These are phyloP conservation scores for Tetracladium setigerum DNA, from an alignment of 495 filamentous ascomycete species.

Conservation along the genomic window DNA sequence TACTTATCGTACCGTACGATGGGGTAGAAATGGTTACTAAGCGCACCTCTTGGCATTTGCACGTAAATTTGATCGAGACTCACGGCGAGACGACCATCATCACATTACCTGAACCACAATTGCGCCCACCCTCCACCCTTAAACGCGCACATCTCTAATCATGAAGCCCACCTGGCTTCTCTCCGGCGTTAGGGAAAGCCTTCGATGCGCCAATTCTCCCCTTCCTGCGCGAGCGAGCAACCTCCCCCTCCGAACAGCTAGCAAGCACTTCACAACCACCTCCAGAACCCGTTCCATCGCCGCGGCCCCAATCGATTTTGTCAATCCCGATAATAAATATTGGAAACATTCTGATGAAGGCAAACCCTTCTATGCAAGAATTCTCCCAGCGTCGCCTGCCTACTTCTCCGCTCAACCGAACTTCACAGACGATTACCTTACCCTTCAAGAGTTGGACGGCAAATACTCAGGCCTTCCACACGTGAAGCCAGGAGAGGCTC, in stretches of 20 bases:
- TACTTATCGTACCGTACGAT: too few relatives aligned
- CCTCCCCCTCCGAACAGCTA: neutral
- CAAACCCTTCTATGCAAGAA: constrained; percentile 41
- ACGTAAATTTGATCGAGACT: too few relatives aligned
- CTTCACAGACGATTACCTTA: constrained; percentile 80
- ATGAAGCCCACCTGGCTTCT: constrained; percentile 22
- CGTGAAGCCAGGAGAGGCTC: constrained; percentile 52
- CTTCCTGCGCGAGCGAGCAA: neutral
- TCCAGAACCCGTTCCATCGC: constrained; percentile 11
- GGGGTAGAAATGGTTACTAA: too few relatives aligned
- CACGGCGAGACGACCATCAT: too few relatives aligned
- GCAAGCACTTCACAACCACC: constrained; percentile 11
- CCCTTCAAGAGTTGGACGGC: constrained; percentile 59
- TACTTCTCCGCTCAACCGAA: constrained; percentile 84
- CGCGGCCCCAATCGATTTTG: constrained; percentile 18
- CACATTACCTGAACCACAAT: too few relatives aligned
- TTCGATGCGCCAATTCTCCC: constrained; percentile 9
- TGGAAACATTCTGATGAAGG: neutral
- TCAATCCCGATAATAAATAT: neutral
- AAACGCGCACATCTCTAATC: neutral
- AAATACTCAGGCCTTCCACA: constrained; percentile 65
- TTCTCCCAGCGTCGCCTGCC: constrained; percentile 77
- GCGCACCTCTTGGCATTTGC: too few relatives aligned
- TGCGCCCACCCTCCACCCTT: too few relatives aligned
- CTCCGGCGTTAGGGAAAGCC: constrained; percentile 8